Base-by-base conservation (phyloP, 495 filamentous ascomycete species). In the Hyaloscypha variabilis region DNA sequence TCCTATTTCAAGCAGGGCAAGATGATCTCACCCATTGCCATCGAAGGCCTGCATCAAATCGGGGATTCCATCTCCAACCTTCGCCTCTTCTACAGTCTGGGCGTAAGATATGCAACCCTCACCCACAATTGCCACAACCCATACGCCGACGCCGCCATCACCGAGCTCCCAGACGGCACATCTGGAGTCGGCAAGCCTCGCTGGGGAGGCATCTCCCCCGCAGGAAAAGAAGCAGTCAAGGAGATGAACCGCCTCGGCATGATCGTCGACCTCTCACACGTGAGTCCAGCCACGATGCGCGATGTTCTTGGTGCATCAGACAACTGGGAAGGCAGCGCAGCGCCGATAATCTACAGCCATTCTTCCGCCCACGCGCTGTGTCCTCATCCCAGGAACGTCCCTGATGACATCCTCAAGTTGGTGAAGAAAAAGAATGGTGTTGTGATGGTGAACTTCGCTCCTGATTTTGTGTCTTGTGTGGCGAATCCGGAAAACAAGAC, bases 11-110 rank as follows among this genome's bases (percentile, higher is more conserved):
- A 77, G 24, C 60, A 69, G 13, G 82, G 83, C 66, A 83, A 82
- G 62, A 70, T 88, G 6, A 80, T 87, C 64, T 86, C 84, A 3
- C 92, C 93, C 8, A 76, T 94, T 17, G 91, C 88, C 17, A 91
- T 97, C 28, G 95, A 99, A 77, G 95, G 95, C 4, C 85, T 99
- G 1, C 95, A 99, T 74, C 94, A 97, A 68, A 96, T 99, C 64
- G 94, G 92, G 46, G 97, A 97, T 79, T 91, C 88, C 0, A 76
- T 90, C 11, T 83, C 92, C 23, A 91, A 88, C 58, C 81, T 97
- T 23, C 88, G 95, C 3, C 80, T 84, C 8, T 96, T 87, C 73
- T 78, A 94, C 73, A 79, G 81, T 3, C 79, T 95, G 14, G 95
- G 94, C n/a, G 94, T 96, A 8, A 88, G 91, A 50, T 97, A 97